Evolutionary conservation across 2,329 filamentous ascomycete genomes (phyloP).

Genomic region (Colletotrichum gloeosporioides): DNA sequence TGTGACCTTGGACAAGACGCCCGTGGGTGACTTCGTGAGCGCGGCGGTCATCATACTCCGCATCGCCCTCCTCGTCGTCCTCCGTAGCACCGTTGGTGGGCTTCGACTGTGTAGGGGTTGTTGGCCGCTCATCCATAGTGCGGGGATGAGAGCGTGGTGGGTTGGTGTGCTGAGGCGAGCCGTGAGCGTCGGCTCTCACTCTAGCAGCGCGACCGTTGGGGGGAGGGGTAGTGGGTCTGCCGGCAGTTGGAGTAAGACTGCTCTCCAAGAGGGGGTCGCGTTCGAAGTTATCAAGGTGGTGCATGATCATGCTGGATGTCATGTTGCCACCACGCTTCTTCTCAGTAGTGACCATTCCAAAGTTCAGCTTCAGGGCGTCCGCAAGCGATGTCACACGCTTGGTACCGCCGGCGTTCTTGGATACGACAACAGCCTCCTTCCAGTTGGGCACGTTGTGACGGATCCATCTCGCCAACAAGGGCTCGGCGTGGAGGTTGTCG

Average conservation of each 20-base stretch:
- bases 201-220: background rate
- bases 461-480: constrained; percentile 95
- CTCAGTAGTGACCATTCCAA: constrained; percentile 93
- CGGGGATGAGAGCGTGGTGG: constrained; percentile 28
- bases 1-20: constrained; percentile 88
- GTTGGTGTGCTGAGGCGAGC: constrained; percentile 17
- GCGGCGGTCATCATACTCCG: constrained; percentile 77
- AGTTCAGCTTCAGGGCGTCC: constrained; percentile 95
- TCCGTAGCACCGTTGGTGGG: background rate
- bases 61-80: constrained; percentile 40
- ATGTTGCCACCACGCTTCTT: constrained; percentile 70
- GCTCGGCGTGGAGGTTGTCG: constrained; percentile 96
- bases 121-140: constrained; percentile 17
- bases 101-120: constrained; percentile 15
- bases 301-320: constrained; percentile 80
- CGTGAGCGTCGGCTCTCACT: constrained; percentile 14
- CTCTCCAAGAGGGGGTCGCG: constrained; percentile 48
- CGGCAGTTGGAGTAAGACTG: constrained; percentile 26
- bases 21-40: constrained; percentile 91
- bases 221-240: constrained; percentile 20
- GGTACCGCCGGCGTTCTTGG: constrained; percentile 96
- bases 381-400: constrained; percentile 96
- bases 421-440: constrained; percentile 93
- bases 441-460: constrained; percentile 85
- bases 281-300: constrained; percentile 67